Evolutionary conservation across 805 yeast species (phyloP), one percentile per base, ranked within the genome.

Genomic region (Yamadazyma scolyti): DNA sequence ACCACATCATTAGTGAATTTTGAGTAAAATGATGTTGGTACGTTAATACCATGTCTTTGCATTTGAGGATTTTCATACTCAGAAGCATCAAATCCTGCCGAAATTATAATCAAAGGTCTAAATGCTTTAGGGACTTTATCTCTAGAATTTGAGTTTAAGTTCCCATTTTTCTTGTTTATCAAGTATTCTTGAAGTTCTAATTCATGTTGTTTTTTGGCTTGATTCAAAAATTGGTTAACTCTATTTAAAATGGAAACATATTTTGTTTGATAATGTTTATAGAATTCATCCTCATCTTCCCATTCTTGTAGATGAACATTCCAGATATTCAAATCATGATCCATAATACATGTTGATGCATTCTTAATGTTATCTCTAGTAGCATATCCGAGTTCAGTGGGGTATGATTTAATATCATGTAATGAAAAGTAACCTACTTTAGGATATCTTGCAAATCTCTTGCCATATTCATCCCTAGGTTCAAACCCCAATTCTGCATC

Each of bases 61-160:
- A 85, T 86, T 29, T 79, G 74, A n/a, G 75, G 75, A 36, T 78
- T 79, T 50, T 85, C 95, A 53, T 73, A 79, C 50, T 85, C 95
- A 11, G 84, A 77, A 2, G 93, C 94, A 58, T 85, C 95, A 52
- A 85, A 86, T 2, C 95, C 95, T 0, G 95, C 89, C 25, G 94
- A 83, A 1, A 85, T 67, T n/a, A 81, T 70, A 3, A 86, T 74
- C 37, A 84, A 44, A 8, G 73, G 69, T 37, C 61, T 63, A 45
- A 60, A 64, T 1, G 60, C 54, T 6, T 50, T 57, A 4, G 69
- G 71, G 4, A 65, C 59, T 2, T 28, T 30, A 2, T 64, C 61
- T 39, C 58, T 61, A 21, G 11, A 16, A 7, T 28, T 24, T 6
- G 11, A 7, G 11, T 44, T 30, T 23, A 54, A 32, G 29, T 43